phyloP scores from a whole-genome alignment of 1,284 basidiomycete species.

The Erythrobasidium hasegawianum region DNA sequence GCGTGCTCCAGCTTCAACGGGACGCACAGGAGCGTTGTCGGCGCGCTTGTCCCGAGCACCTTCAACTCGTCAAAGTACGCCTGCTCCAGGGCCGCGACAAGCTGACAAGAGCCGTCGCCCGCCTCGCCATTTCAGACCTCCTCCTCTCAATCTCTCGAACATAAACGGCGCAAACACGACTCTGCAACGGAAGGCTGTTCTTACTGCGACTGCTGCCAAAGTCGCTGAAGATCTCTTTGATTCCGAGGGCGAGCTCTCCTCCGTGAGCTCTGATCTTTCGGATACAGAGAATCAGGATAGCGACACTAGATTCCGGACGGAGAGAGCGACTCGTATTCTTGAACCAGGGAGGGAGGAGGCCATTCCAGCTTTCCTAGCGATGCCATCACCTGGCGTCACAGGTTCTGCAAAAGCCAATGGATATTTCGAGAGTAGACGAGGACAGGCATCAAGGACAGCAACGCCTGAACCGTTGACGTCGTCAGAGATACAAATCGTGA shows the following conservation, averaged over 20 bases:
- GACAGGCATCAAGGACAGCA: background rate
- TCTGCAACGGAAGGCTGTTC: constrained; percentile 1
- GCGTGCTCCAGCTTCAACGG: constrained; percentile 18
- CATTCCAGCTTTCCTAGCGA: constrained; percentile 21
- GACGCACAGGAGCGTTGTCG: background rate
- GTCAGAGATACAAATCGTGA: constrained; percentile 5
- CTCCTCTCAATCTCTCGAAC: background rate
- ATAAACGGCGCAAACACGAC: background rate
- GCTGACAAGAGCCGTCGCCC: background rate
- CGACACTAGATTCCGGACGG: constrained; percentile 15
- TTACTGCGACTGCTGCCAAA: background rate
- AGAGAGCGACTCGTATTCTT: constrained; percentile 11
- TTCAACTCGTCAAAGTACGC: constrained; percentile 10
- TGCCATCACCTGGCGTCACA: background rate
- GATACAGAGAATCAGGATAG: constrained; percentile 24
- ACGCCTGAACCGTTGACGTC: constrained; percentile 4
- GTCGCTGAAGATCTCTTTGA: constrained; percentile 17
- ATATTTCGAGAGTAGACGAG: constrained; percentile 2
- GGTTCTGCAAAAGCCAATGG: background rate
- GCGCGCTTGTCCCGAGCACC: constrained; percentile 2
- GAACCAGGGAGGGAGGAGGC: constrained; percentile 10
- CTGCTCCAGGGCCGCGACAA: background rate
- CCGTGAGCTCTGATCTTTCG: constrained; percentile 18
- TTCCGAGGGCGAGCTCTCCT: constrained; percentile 32
- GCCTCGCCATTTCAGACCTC: background rate